phyloP scores from a whole-genome alignment of 2,329 filamentous ascomycete species.

The Ophidiomyces ophidiicola region DNA sequence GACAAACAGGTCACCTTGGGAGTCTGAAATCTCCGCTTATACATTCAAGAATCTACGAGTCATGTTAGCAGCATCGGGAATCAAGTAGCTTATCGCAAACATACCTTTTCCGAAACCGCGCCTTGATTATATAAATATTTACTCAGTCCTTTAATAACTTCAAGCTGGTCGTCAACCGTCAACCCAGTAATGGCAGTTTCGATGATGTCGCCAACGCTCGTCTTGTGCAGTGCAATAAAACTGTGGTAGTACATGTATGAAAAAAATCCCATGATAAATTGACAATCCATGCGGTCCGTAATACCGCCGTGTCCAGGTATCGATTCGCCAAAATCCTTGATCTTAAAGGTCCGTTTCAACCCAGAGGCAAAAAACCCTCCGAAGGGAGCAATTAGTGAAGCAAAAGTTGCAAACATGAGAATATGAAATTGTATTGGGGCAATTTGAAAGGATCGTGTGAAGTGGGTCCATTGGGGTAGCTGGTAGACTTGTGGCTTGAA shows the following conservation, averaged over 20 bases:
- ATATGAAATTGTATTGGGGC: slow-evolving; percentile 91
- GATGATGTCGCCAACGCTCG: slow-evolving; percentile 72
- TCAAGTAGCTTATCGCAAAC: slow-evolving; percentile 10
- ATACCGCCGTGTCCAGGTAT: slow-evolving; percentile 97
- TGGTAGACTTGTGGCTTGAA: slow-evolving; percentile 69
- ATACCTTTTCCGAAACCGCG: slow-evolving; percentile 43
- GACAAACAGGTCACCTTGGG: slow-evolving; percentile 15
- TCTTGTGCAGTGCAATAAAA: slow-evolving; percentile 83
- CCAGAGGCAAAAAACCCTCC: slow-evolving; percentile 97
- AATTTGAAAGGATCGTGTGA: slow-evolving; percentile 59
- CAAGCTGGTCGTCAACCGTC: slow-evolving; percentile 75
- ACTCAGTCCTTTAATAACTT: slow-evolving; percentile 52
- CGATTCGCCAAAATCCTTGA: slow-evolving; percentile 98
- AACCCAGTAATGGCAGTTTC: slow-evolving; percentile 87
- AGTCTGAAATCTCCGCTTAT: slow-evolving; percentile 26
- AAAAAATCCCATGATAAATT: slow-evolving; percentile 99
- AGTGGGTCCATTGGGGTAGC: slow-evolving; percentile 59
- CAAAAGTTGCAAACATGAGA: slow-evolving; percentile 79
- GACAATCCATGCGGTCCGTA: slow-evolving; percentile 98
- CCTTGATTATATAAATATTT: slow-evolving; percentile 56
- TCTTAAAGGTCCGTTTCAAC: slow-evolving; percentile 96
- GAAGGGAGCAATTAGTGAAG: slow-evolving; percentile 91
- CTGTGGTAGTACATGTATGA: slow-evolving; percentile 97
- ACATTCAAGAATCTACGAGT: slow-evolving; percentile 27
- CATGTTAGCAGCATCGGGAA: slow-evolving; percentile 5